phyloP scores from a whole-genome alignment of 768 basidiomycete genomes.

The Tylopilus felleus region DNA sequence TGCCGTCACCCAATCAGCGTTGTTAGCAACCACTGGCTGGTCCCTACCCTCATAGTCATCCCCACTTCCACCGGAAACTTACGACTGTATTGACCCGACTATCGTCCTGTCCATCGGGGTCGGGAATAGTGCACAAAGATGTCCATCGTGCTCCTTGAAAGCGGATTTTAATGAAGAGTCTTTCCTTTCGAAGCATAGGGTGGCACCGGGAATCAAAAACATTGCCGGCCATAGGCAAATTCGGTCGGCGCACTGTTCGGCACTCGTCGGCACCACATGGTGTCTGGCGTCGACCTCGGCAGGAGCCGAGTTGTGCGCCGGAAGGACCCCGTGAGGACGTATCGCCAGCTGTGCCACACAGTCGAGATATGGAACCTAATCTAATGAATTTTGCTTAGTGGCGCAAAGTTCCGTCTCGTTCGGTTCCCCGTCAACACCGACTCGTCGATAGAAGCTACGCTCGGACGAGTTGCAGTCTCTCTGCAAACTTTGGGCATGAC shows the following conservation, averaged over 20 bases:
- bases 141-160: not conserved
- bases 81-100: not conserved
- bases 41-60: not conserved
- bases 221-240: not conserved
- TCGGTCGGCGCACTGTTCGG: not conserved
- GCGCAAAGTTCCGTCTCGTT: no score
- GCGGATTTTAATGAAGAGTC: not conserved
- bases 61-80: not conserved
- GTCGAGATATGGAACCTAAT: no score
- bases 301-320: no score
- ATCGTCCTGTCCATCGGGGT: not conserved
- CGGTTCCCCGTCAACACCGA: no score
- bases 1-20: constrained; percentile 19
- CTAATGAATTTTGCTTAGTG: no score
- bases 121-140: not conserved
- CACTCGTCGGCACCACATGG: not conserved
- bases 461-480: no score
- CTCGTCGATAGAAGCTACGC: no score
- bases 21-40: not conserved
- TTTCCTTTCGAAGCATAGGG: not conserved
- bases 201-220: constrained; percentile 2
- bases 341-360: no score
- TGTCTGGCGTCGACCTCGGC: no score
- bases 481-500: no score
- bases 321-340: no score